Base-by-base conservation (phyloP, 2,329 filamentous ascomycete genomes). In the Rutstroemia sp. region DNA sequence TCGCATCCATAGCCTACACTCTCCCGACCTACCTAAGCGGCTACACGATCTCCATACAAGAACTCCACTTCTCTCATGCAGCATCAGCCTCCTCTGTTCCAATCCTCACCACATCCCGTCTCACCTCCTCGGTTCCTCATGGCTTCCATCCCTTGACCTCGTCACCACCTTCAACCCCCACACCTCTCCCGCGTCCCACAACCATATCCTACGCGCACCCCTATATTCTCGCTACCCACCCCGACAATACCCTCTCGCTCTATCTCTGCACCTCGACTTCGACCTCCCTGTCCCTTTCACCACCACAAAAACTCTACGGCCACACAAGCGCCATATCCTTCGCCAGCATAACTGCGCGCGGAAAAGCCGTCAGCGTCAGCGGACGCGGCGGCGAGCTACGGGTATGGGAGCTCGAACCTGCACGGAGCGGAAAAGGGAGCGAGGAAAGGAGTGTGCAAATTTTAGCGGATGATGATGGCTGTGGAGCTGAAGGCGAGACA, bases 1-100 rank as follows among this genome's bases (percentile, higher is more conserved):
- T 90, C n/a, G 87, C 89, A 2, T 91, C 89, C 0, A 88, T 96
- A 58, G 92, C 89, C 1, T 96, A 95, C 69, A 88, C 89, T 0
- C 83, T 95, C 61, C 84, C 87, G 16, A 87, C 88, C 2, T 82
- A 84, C 63, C 77, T 86, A 3, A 84, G 83, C 45, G 91, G 91
- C 27, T 96, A 92, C 89, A 91, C 88, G 7, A 80, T 96, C 16
- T 92, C 91, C 2, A 82, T 97, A n/a, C 92, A 97, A 70, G 92
- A 96, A 70, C 75, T 96, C 45, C 84, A 87, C 57, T 78, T 95
- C 25, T 21, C 42, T 10, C 12, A 46, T 21, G 12, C 42, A 14
- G 6, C 42, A 21, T 65, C 65, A 2, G 60, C 60, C 16, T 52
- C 48, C 3, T 64, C 65, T 5, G 61, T 60, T 12, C 52, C 46